Conservation (phyloP, 2,329 filamentous ascomycete species). For the Hypocrella siamensis region DNA sequence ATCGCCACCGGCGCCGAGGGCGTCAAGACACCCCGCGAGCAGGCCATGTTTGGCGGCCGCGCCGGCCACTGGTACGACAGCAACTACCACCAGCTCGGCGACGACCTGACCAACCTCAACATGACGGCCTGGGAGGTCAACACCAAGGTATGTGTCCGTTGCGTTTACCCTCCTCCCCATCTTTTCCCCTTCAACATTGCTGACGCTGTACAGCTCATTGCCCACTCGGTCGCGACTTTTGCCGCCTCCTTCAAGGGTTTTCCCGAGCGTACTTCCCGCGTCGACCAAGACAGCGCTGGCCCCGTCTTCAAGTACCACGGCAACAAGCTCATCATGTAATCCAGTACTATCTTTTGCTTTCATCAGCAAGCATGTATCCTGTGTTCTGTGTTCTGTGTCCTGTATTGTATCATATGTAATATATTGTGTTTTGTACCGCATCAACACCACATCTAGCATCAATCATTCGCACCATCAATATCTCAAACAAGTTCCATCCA, state of each 20-base stretch:
- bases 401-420: no score
- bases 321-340: conserved; percentile 29
- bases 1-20: conserved; percentile 67
- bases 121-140: conserved; percentile 44
- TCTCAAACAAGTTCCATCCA: no score
- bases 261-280: conserved; percentile 31
- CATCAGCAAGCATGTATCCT: no score
- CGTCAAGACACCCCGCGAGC: conserved; percentile 55
- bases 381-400: no score
- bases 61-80: conserved; percentile 44
- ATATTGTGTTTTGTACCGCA: no score
- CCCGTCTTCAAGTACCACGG: conserved; percentile 30
- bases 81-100: conserved; percentile 48
- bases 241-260: conserved; percentile 50
- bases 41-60: conserved; percentile 51
- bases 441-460: no score
- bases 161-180: neutral
- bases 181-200: conserved; percentile 6
- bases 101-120: conserved; percentile 42
- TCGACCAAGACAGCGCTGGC: neutral
- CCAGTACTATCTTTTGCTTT: no score
- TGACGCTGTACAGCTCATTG: conserved; percentile 35
- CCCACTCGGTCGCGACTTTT: conserved; percentile 57
- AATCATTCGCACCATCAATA: no score
- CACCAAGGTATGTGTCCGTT: conserved; percentile 40